Base-by-base conservation (phyloP, 2,329 filamentous ascomycete species). In the Phialophora tarda region DNA sequence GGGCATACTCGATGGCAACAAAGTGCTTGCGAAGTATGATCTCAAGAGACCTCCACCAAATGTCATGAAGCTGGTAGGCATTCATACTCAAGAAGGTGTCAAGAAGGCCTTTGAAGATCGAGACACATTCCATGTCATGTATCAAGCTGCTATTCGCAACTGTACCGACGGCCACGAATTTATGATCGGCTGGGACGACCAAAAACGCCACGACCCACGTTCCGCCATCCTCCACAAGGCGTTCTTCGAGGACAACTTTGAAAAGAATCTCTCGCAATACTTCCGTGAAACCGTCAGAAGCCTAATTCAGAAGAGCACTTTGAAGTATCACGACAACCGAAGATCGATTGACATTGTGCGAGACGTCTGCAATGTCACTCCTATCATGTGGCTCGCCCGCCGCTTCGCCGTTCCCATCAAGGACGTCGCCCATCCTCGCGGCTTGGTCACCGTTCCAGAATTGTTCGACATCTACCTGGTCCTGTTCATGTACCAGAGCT, bases 371-470 rank as follows among this genome's bases (percentile, higher is more conserved):
- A 92, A 92, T 73, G 78, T 91, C 28, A 84, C 83, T 0, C 88
- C 89, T 5, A 85, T 88, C 3, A 82, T 86, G 71, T 91, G 85
- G 72, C 79, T 91, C 48, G 86, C 85, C 0, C 81, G 89, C 2
- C 83, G 84, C 4, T 90, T 91, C 74, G 86, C 87, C 57, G 79
- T 92, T 3, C 89, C 90, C 0, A 79, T 92, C 47, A 91, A 91
- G 79, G 88, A 86, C 0, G 75, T 77, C 2, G 80, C 86, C 11
- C 85, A 87, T 59, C 85, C 86, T 2, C 85, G 82, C 70, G 89
- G 89, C 2, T 60, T 85, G 7, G 54, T 85, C 21, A 78, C 81
- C 0, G 71, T 82, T 17, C 77, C 81, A 12, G 80, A 85, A 66
- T 76, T 81, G 0, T 85, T 84, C 72, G 78, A 76, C 1, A 77